Conservation (phyloP, 306 rosid species). For the Carpinus viminea region DNA sequence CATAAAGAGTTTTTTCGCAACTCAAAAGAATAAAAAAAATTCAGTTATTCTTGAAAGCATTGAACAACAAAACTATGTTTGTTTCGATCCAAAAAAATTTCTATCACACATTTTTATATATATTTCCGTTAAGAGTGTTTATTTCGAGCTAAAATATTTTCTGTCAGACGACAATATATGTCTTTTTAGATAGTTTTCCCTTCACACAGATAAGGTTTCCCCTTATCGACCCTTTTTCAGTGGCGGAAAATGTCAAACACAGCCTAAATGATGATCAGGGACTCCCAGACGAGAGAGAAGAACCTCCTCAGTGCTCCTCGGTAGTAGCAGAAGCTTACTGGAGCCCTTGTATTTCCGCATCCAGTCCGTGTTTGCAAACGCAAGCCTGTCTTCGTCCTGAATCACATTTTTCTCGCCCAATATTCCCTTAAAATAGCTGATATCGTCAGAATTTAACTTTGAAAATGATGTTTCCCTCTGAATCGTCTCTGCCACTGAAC, state of each 20-base stretch:
- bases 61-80: background rate
- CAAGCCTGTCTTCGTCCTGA: slow-evolving; percentile 76
- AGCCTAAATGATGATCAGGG: background rate
- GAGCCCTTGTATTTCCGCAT: slow-evolving; percentile 81
- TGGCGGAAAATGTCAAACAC: no score
- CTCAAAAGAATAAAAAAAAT: no score
- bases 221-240: no score
- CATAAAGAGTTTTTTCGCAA: background rate
- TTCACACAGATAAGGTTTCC: no score
- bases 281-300: slow-evolving; percentile 10
- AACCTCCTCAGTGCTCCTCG: slow-evolving; percentile 83
- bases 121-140: no score
- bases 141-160: no score
- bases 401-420: slow-evolving; percentile 76
- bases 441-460: slow-evolving; percentile 63
- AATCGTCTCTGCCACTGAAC: slow-evolving; percentile 43
- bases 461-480: slow-evolving; percentile 63
- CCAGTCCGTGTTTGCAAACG: slow-evolving; percentile 83
- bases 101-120: no score
- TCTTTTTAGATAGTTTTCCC: no score
- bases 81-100: no score
- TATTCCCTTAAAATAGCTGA: slow-evolving; percentile 60
- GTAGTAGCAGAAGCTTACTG: slow-evolving; percentile 74
- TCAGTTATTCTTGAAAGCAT: background rate
- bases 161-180: no score